Evolutionary conservation across 2,329 filamentous ascomycete genomes (phyloP), one percentile per base, ranked within the genome.

Genomic region (Atkinsonella hypoxylon): DNA sequence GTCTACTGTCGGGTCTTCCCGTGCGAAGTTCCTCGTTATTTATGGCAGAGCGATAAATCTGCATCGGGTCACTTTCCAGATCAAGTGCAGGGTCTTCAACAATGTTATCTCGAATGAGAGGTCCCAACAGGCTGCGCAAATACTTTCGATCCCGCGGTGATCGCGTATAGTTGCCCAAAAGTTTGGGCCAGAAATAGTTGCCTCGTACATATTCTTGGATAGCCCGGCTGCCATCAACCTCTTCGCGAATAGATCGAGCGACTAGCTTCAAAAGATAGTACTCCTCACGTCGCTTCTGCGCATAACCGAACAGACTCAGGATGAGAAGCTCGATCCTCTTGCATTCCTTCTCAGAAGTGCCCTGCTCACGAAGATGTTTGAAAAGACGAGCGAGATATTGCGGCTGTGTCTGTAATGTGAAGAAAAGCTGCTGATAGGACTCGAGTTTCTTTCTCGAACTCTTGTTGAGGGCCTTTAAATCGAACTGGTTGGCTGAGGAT

Each of bases 1-100:
- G 86, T 55, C 93, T 79, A 47, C 79, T 79, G 64, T 90, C 95
- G 18, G 88, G 82, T 56, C 82, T 81, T 4, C 93, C 93, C 0
- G 93, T 98, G 17, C 89, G 83, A 22, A 98, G 80, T 68, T 98
- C 93, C 67, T 97, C 91, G 60, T 98, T 95, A 70, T 94, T 97
- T 70, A 98, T 94, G 13, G 89, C 84, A 5, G 89, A 93, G 41
- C 87, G 82, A 68, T 98, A 97, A 51, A 98, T 98, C 59, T 97
- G 91, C 74, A 97, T 85, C 0, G 93, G 93, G 62, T 98, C 93
- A 64, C 91, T 96, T 68, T 98, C 93, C 26, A 98, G 75, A 64
- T 98, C 91, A 34, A 98, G 74, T 5, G 84, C 85, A 12, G 89
- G 83, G 58, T 96, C 93, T 50, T 95, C 93, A 50, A 97, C 83